Percentiles rank a stretch among this genome's conserved stretches.
Conservation (phyloP, 2,329 filamentous ascomycete species). For the Phaeoacremonium minimum region DNA sequence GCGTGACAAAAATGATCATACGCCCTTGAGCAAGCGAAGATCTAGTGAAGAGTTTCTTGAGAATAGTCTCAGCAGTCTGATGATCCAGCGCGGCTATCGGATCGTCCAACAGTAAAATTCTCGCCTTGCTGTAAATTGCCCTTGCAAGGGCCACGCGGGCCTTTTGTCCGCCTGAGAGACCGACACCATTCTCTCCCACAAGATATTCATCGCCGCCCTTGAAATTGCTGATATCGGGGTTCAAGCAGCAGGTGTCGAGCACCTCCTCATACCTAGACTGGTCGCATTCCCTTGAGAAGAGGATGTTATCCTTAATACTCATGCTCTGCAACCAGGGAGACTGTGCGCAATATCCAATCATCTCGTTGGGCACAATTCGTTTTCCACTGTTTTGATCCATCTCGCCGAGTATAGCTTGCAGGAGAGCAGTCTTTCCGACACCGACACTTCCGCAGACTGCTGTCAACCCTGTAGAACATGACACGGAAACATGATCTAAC, state of each 20-base stretch:
- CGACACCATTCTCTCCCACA: constrained; percentile 59
- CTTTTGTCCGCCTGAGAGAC: constrained; percentile 60
- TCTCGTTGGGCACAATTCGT: constrained; percentile 40
- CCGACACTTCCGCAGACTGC: constrained; percentile 57
- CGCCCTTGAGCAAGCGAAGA: constrained; percentile 43
- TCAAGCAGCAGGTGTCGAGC: constrained; percentile 56
- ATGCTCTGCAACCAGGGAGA: constrained; percentile 63
- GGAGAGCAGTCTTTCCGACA: constrained; percentile 56
- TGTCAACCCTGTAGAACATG: constrained; percentile 45
- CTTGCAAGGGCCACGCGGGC: constrained; percentile 60
- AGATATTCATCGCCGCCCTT: constrained; percentile 52
- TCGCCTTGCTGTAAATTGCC: constrained; percentile 54
- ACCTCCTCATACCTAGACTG: constrained; percentile 52
- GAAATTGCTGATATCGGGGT: constrained; percentile 51
- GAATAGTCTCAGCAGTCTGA: constrained; percentile 53
- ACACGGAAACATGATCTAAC: constrained; percentile 39
- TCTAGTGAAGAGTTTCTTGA: constrained; percentile 52
- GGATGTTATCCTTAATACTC: constrained; percentile 60
- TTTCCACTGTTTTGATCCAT: constrained; percentile 60
- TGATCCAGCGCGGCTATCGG: constrained; percentile 61
- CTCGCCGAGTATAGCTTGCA: constrained; percentile 56
- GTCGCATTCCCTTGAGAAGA: constrained; percentile 56
- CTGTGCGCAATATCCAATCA: constrained; percentile 54
- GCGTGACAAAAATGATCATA: constrained; percentile 75
- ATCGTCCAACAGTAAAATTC: constrained; percentile 57